Evolutionary conservation across 306 rosid species (phyloP).

Genomic region (Mimosa pudica): DNA sequence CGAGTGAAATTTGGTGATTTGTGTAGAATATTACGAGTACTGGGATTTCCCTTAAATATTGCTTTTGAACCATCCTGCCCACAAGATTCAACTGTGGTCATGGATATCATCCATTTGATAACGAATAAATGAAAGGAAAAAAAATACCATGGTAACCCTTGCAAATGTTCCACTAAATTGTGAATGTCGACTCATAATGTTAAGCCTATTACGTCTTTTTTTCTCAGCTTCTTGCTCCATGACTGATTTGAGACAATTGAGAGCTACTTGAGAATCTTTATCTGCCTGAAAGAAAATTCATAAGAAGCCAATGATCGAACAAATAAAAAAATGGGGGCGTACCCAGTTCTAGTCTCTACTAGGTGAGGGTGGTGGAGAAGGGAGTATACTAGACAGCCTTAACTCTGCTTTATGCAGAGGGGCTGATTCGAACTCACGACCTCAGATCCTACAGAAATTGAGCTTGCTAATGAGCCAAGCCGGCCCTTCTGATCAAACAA

Average conservation of each 20-base stretch:
- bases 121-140: slow-evolving; percentile 33
- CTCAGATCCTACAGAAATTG: no score
- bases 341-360: no score
- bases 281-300: slow-evolving; percentile 49
- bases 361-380: no score
- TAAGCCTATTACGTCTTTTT: slow-evolving; percentile 49
- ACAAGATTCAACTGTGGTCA: slow-evolving; percentile 36
- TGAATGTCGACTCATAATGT: slow-evolving; percentile 61
- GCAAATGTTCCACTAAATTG: slow-evolving; percentile 89
- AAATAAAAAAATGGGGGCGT: neutral
- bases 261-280: slow-evolving; percentile 52
- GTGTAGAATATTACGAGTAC: slow-evolving; percentile 48
- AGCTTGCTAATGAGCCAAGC: no score
- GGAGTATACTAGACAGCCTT: no score
- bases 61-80: slow-evolving; percentile 91
- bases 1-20: slow-evolving; percentile 60
- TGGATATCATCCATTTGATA: slow-evolving; percentile 30
- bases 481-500: slow-evolving; percentile 21
- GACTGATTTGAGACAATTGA: slow-evolving; percentile 69
- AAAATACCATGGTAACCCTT: slow-evolving; percentile 67
- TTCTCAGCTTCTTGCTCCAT: slow-evolving; percentile 77
- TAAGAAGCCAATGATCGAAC: slow-evolving; percentile 32
- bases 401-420: no score
- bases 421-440: no score
- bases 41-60: slow-evolving; percentile 81